Evolutionary conservation across 306 rosid species (phyloP).

Genomic region (Pyrus pyrifolia): DNA sequence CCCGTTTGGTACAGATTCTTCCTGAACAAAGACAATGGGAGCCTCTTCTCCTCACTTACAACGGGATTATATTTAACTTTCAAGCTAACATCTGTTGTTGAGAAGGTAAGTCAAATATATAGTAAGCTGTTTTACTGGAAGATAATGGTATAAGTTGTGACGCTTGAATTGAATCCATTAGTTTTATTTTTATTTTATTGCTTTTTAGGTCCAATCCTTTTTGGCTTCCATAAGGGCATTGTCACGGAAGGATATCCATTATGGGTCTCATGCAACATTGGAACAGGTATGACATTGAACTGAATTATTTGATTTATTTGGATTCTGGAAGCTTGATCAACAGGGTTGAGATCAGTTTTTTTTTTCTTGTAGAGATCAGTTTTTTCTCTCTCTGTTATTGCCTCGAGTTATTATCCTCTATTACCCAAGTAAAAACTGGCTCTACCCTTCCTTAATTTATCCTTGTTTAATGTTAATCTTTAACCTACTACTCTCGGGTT

Average conservation of each 20-base stretch:
- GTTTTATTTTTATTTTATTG: slow-evolving; percentile 9
- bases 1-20: slow-evolving; percentile 92
- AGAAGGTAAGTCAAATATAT: slow-evolving; percentile 50
- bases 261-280: slow-evolving; percentile 69
- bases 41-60: slow-evolving; percentile 80
- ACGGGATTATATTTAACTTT: slow-evolving; percentile 88
- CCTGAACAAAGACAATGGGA: slow-evolving; percentile 73
- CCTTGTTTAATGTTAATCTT: not conserved
- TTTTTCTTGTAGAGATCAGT: not conserved
- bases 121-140: not conserved
- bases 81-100: slow-evolving; percentile 74
- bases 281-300: slow-evolving; percentile 52
- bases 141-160: slow-evolving; percentile 4
- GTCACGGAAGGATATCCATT: slow-evolving; percentile 60
- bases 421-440: not conserved
- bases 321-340: not conserved
- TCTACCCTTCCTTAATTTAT: not conserved
- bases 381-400: not conserved
- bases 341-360: slow-evolving; percentile 1
- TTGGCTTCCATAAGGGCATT: slow-evolving; percentile 59
- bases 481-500: not conserved
- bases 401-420: not conserved
- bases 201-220: slow-evolving; percentile 53
- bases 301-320: not conserved
- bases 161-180: not conserved